Percentiles rank a stretch among this genome's conserved stretches.
Evolutionary conservation across 140 eudicot genomes (phyloP).

Genomic region (Erigeron philadelphicus): DNA sequence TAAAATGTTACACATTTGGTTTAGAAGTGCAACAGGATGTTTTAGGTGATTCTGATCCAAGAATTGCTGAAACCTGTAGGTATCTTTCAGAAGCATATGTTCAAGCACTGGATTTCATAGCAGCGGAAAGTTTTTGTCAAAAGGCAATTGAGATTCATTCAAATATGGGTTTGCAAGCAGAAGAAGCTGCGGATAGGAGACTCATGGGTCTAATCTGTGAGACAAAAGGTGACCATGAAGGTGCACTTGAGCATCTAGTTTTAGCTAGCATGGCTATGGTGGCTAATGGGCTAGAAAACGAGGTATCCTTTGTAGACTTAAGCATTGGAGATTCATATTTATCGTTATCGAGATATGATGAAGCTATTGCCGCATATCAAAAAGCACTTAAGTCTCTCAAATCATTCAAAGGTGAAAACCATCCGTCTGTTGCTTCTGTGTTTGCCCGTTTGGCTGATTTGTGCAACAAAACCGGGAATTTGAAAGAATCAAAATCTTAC

Average conservation of each 20-base stretch:
- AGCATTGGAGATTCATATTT: slow-evolving; percentile 74
- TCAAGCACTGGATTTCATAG: slow-evolving; percentile 63
- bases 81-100: slow-evolving; percentile 80
- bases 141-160: slow-evolving; percentile 76
- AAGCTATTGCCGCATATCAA: slow-evolving; percentile 68
- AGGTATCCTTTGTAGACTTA: slow-evolving; percentile 65
- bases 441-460: slow-evolving; percentile 70
- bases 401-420: slow-evolving; percentile 71
- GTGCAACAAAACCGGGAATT: slow-evolving; percentile 66
- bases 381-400: slow-evolving; percentile 63
- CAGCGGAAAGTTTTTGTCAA: slow-evolving; percentile 57
- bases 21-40: slow-evolving; percentile 57
- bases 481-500: slow-evolving; percentile 66
- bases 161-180: slow-evolving; percentile 45
- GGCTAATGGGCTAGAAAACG: slow-evolving; percentile 72
- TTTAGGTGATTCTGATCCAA: slow-evolving; percentile 55
- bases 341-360: slow-evolving; percentile 64
- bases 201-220: slow-evolving; percentile 83
- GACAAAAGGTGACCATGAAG: slow-evolving; percentile 66
- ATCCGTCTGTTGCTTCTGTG: slow-evolving; percentile 71
- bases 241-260: slow-evolving; percentile 84
- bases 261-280: slow-evolving; percentile 84
- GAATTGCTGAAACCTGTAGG: slow-evolving; percentile 80
- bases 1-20: slow-evolving; percentile 49
- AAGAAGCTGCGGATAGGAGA: slow-evolving; percentile 78